Evolutionary conservation across 1,139 yeast species (phyloP).

Genomic region (Saccharomyces hybrid): DNA sequence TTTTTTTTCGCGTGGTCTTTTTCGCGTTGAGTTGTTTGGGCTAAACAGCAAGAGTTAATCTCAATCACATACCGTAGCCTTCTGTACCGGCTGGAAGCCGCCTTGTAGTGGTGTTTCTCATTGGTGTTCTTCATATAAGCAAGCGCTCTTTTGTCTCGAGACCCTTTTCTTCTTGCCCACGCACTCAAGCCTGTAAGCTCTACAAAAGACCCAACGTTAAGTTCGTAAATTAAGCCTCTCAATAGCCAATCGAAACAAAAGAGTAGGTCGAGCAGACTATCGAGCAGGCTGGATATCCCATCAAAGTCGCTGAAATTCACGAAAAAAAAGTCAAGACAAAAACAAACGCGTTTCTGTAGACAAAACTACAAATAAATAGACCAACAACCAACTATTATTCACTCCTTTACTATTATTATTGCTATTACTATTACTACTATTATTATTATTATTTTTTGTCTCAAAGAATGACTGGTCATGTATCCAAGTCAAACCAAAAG

Average conservation of each 20-base stretch:
- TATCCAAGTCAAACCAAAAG: slow-evolving; percentile 7
- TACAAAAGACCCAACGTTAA: not conserved
- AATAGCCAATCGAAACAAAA: not conserved
- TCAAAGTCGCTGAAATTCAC: not conserved
- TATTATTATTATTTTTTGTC: not conserved
- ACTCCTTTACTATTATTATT: slow-evolving; percentile 9
- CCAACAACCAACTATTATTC: slow-evolving; percentile 16
- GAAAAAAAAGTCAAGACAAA: not conserved
- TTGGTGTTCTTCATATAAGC: not conserved
- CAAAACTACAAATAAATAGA: not conserved
- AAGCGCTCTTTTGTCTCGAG: not conserved
- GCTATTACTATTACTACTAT: not conserved
- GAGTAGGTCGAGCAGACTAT: not conserved
- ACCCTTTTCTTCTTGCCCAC: not conserved
- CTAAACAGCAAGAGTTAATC: not conserved
- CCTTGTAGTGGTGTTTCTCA: not conserved
- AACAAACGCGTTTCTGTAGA: not conserved
- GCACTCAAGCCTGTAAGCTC: not conserved
- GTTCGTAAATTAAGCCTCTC: not conserved
- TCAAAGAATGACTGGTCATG: slow-evolving; percentile 8
- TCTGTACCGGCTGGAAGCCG: not conserved
- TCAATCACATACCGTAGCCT: not conserved
- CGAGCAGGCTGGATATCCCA: not conserved
- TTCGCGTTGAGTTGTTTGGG: not conserved
- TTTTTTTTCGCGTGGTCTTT: not conserved